Conservation (phyloP, 768 basidiomycete genomes). For the Chalciporus pseudorubinellus region DNA sequence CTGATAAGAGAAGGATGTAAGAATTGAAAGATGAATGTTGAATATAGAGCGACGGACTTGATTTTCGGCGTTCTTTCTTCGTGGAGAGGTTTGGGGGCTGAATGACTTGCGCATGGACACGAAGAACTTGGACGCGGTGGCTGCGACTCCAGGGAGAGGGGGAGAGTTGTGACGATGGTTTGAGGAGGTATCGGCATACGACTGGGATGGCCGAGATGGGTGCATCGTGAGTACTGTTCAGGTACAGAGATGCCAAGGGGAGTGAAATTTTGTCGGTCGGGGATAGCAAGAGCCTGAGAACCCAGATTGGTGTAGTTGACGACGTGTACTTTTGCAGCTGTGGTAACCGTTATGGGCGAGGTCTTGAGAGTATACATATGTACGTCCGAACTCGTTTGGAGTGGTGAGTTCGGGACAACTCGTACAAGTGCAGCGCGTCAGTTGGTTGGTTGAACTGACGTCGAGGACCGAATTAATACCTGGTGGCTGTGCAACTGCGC, state of each 20-base stretch:
- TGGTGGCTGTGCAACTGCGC: too few relatives aligned
- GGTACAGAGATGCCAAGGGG: constrained; percentile 1
- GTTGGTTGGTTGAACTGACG: too few relatives aligned
- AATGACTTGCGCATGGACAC: constrained; percentile 32
- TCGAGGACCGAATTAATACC: too few relatives aligned
- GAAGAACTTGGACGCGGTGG: constrained; percentile 30
- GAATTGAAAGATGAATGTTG: neutral
- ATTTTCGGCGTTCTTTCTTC: constrained; percentile 16
- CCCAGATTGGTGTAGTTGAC: neutral
- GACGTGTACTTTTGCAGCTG: neutral
- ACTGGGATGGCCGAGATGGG: constrained; percentile 14
- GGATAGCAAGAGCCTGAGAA: neutral
- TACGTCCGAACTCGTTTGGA: neutral
- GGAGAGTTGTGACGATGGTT: neutral
- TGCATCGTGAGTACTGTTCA: constrained; percentile 12
- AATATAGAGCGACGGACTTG: constrained; percentile 16
- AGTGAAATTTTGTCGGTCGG: neutral
- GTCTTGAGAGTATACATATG: neutral
- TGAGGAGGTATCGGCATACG: constrained; percentile 9
- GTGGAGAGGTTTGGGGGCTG: constrained; percentile 17
- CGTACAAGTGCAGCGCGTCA: too few relatives aligned
- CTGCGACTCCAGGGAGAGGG: constrained; percentile 11
- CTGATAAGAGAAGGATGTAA: constrained; percentile 17
- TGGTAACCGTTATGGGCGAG: neutral
- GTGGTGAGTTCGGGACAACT: neutral